Percentiles rank a stretch among this genome's conserved stretches.
Evolutionary conservation across 805 yeast genomes (phyloP).

Genomic region (Ogataea zsoltii): DNA sequence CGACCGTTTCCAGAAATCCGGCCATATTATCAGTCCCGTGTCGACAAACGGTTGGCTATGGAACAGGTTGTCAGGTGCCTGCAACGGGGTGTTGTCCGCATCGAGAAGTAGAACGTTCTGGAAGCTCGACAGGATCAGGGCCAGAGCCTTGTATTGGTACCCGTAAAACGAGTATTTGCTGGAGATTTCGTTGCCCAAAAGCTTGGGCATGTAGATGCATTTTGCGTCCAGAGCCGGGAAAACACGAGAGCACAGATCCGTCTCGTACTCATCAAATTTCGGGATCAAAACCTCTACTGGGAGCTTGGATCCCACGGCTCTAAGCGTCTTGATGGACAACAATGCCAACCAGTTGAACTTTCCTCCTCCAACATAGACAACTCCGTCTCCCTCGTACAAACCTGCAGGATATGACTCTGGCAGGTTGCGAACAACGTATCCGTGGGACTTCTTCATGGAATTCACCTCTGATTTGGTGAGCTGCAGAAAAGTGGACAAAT

Average conservation of each 20-base stretch:
- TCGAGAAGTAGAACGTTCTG: constrained; percentile 68
- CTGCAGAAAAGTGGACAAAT: constrained; percentile 50
- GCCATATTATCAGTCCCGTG: constrained; percentile 52
- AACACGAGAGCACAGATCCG: constrained; percentile 60
- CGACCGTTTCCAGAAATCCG: constrained; percentile 53
- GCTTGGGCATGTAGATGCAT: constrained; percentile 62
- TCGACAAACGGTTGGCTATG: constrained; percentile 53
- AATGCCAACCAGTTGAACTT: constrained; percentile 69
- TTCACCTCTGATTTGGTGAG: constrained; percentile 43
- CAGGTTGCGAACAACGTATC: constrained; percentile 42
- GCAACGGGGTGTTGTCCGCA: constrained; percentile 70
- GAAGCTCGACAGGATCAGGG: constrained; percentile 67
- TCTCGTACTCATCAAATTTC: constrained; percentile 64
- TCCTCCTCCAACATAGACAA: constrained; percentile 78
- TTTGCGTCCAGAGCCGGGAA: constrained; percentile 62
- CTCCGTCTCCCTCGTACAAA: constrained; percentile 54
- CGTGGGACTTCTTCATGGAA: constrained; percentile 49
- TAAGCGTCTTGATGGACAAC: constrained; percentile 58
- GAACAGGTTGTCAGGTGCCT: constrained; percentile 59
- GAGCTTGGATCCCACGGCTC: constrained; percentile 61
- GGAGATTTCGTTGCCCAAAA: constrained; percentile 54
- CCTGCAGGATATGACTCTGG: constrained; percentile 49
- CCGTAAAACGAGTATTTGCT: constrained; percentile 47
- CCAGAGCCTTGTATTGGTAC: constrained; percentile 67
- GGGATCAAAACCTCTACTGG: constrained; percentile 87